Evolutionary conservation across 2,329 filamentous ascomycete species (phyloP), one percentile per base, ranked within the genome.

Genomic region (Claviceps capensis): DNA sequence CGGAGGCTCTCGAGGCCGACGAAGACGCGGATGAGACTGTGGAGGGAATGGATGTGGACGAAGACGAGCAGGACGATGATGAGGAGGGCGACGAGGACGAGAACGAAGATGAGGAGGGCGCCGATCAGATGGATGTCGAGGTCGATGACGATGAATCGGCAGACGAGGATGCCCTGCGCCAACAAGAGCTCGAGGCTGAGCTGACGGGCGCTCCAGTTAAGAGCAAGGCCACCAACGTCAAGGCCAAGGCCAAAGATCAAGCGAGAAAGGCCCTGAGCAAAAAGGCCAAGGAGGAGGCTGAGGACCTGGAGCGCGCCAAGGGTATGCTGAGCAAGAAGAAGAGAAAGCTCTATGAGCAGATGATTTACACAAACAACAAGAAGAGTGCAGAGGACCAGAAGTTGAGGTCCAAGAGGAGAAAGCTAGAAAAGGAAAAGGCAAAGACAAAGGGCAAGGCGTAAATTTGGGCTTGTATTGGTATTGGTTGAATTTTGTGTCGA

Each of bases 301-400:
- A 97, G 69, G 90, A 97, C 62, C 70, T 94, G 53, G 89, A 95
- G 69, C 79, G 91, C 56, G 85, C 88, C 67, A 96, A 95, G 81
- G 93, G 94, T 73, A 98, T 98, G 93, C 83, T 97, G 75, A 87
- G 86, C 69, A 87, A 94, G 69, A 93, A 94, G 80, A 98, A 97
- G 82, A 79, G 93, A 63, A 96, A 96, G 82, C 74, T 96, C 63
- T 85, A 91, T 59, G 93, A 97, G 75, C 93, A 96, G 75, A 98
- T 98, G 88, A 78, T 89, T 64, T 94, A 95, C 71, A 89, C 83
- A 56, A 95, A 96, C 70, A 90, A 85, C 72, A 90, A 93, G 78
- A 87, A 88, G 75, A 91, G 91, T 59, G 85, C 82, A 26, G 88
- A 95, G 72, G 87, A 91, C 47, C 85, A 91, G 73, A 86, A 84